Evolutionary conservation across 345 rosid species (phyloP).

Genomic region (Populus tremula): DNA sequence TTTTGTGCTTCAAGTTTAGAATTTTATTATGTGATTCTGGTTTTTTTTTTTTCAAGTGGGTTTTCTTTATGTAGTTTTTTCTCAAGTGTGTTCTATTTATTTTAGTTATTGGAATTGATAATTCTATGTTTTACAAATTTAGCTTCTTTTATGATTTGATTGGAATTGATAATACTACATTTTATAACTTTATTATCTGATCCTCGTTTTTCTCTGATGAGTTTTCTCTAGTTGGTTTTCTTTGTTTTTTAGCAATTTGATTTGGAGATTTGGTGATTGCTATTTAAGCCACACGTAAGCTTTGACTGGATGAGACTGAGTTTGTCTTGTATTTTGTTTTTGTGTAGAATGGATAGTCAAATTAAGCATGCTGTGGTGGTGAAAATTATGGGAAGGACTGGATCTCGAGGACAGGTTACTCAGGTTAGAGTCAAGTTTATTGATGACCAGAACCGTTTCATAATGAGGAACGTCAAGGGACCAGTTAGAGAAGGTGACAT

Average conservation of each 20-base stretch:
- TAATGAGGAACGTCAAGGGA: conserved; percentile 21
- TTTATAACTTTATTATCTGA: background rate
- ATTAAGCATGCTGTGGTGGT: conserved; percentile 17
- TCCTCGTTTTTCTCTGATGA: background rate
- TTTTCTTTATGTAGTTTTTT: background rate
- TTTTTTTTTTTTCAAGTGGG: background rate
- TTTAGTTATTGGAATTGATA: background rate
- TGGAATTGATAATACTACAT: too few species aligned
- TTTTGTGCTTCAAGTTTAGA: background rate
- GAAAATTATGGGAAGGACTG: conserved; percentile 20
- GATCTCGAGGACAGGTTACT: conserved; percentile 21
- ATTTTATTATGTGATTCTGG: background rate
- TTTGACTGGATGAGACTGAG: background rate
- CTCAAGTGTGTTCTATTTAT: background rate
- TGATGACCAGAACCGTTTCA: conserved; percentile 13
- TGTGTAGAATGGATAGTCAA: conserved; percentile 2
- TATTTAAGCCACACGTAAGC: background rate
- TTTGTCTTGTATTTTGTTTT: background rate
- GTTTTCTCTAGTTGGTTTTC: background rate
- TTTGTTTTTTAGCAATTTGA: background rate
- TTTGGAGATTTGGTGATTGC: background rate
- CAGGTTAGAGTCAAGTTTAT: conserved; percentile 20
- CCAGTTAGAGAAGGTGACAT: conserved; percentile 19
- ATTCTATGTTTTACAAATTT: background rate
- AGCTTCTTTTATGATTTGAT: background rate